Percentiles rank a stretch among this genome's conserved stretches.
Evolutionary conservation across 805 yeast genomes (phyloP).

Genomic region (Saccharomyces paradoxus): DNA sequence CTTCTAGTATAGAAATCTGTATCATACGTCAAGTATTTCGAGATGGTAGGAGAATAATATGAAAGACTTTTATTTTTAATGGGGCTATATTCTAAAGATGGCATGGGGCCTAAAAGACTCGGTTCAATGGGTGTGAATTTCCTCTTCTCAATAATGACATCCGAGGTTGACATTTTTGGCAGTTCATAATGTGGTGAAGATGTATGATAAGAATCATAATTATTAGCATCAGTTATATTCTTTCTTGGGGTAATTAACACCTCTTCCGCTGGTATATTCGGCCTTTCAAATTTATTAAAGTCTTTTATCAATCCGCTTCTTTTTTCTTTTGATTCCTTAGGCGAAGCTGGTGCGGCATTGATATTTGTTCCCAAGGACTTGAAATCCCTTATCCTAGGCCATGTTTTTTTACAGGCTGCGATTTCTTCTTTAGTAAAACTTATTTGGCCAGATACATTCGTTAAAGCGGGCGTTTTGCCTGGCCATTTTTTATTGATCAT

Average conservation of each 20-base stretch:
- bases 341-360: slow-evolving; percentile 13
- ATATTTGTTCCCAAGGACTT: slow-evolving; percentile 40
- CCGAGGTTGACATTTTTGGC: neutral
- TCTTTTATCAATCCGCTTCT: slow-evolving; percentile 19
- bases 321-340: slow-evolving; percentile 4
- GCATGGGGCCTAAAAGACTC: slow-evolving; percentile 6
- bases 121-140: slow-evolving; percentile 8
- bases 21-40: slow-evolving; percentile 23
- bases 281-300: slow-evolving; percentile 9
- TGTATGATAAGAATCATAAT: neutral
- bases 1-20: slow-evolving; percentile 25
- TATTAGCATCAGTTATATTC: neutral
- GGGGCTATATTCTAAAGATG: slow-evolving; percentile 23
- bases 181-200: neutral
- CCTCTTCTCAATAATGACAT: slow-evolving; percentile 2
- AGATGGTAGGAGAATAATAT: slow-evolving; percentile 29
- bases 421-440: slow-evolving; percentile 61
- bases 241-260: neutral
- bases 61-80: slow-evolving; percentile 19
- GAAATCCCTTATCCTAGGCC: slow-evolving; percentile 75
- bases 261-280: neutral
- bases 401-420: slow-evolving; percentile 49
- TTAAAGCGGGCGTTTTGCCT: slow-evolving; percentile 52
- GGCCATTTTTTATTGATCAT: slow-evolving; percentile 50
- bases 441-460: slow-evolving; percentile 52